phyloP scores from a whole-genome alignment of 352 stramenopile genomes.

The Globisporangium nodosum region DNA sequence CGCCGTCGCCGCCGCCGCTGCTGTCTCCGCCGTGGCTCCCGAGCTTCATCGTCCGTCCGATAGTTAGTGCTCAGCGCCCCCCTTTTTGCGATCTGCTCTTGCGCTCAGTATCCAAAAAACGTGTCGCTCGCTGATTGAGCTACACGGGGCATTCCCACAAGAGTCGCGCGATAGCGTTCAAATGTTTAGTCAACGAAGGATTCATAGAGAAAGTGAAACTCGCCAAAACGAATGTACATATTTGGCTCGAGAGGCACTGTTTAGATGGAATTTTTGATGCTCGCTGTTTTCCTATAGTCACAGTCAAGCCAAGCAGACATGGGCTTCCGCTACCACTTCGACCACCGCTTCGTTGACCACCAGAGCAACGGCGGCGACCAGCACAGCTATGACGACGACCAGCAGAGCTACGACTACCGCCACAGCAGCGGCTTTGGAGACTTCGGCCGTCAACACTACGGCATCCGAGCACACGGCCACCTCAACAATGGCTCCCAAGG shows the following conservation, averaged over 20 bases:
- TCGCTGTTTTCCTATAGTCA: too few relatives aligned
- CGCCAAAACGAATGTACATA: neutral
- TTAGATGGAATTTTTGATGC: too few relatives aligned
- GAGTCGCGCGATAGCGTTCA: neutral
- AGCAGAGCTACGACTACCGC: too few relatives aligned
- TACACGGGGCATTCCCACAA: neutral
- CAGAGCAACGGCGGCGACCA: too few relatives aligned
- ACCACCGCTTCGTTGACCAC: too few relatives aligned
- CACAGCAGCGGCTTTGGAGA: too few relatives aligned
- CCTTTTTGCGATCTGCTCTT: neutral
- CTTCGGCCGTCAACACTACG: too few relatives aligned
- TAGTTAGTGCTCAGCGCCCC: neutral
- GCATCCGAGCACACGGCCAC: too few relatives aligned
- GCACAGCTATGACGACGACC: too few relatives aligned
- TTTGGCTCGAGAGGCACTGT: neutral
- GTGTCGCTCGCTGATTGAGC: neutral
- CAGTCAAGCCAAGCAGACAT: too few relatives aligned
- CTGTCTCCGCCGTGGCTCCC: conserved; percentile 45
- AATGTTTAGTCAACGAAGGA: neutral
- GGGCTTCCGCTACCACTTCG: too few relatives aligned
- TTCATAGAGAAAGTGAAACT: neutral
- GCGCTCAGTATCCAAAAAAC: neutral
- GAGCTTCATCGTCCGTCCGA: conserved; percentile 44
- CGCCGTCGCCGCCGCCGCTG: conserved; percentile 28
- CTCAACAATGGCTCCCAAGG: too few relatives aligned